Evolutionary conservation across 805 yeast genomes (phyloP).

Genomic region (Zygotorulaspora chibaensis): DNA sequence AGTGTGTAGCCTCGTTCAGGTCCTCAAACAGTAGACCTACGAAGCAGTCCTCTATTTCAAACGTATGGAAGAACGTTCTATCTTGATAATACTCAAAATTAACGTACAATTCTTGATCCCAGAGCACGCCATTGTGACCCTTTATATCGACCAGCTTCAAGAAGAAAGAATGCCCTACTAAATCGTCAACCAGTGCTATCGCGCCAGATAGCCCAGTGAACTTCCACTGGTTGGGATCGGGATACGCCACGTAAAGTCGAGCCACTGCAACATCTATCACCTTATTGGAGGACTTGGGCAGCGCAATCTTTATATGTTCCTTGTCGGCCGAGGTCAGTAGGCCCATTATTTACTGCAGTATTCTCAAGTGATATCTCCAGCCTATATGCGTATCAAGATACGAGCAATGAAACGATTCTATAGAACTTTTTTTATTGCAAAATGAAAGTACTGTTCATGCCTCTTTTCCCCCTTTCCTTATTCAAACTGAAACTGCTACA

Average conservation of each 20-base stretch:
- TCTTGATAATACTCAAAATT: conserved; percentile 90
- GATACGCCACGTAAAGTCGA: conserved; percentile 82
- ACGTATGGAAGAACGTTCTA: conserved; percentile 88
- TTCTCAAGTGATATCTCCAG: too few relatives aligned
- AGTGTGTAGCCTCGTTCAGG: conserved; percentile 79
- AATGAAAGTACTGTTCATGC: too few relatives aligned
- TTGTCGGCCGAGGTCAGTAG: conserved; percentile 58
- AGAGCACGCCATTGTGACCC: conserved; percentile 80
- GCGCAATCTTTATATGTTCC: conserved; percentile 81
- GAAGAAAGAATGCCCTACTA: conserved; percentile 91
- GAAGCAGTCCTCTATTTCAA: conserved; percentile 85
- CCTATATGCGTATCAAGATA: too few relatives aligned
- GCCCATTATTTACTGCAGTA: conserved; percentile 27
- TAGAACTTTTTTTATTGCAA: too few relatives aligned
- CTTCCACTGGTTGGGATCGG: conserved; percentile 74
- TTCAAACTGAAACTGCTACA: too few relatives aligned
- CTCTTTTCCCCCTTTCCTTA: too few relatives aligned
- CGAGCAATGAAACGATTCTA: too few relatives aligned
- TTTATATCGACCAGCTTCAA: conserved; percentile 80
- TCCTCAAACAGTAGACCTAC: conserved; percentile 89
- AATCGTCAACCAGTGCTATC: conserved; percentile 78
- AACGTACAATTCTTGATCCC: conserved; percentile 95
- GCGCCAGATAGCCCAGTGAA: conserved; percentile 92
- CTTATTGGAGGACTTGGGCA: conserved; percentile 85
- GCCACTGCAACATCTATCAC: conserved; percentile 89